A percentile compares a stretch with the other conserved stretches of the same genome.
phyloP scores from a whole-genome alignment of 352 stramenopile genomes.

The Globisporangium spiculum region DNA sequence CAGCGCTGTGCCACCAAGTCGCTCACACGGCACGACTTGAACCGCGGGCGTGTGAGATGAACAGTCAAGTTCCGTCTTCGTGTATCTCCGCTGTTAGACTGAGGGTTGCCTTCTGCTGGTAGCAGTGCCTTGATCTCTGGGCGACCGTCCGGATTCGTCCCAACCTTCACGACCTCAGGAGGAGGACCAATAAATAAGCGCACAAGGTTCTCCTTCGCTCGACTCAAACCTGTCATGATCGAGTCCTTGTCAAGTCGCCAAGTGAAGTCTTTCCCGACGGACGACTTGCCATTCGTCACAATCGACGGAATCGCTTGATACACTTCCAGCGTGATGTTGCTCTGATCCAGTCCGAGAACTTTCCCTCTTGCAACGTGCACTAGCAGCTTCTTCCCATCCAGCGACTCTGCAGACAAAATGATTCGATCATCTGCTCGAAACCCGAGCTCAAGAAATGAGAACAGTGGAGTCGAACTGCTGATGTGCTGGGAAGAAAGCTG shows the following conservation, averaged over 20 bases:
- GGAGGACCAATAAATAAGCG: constrained; percentile 58
- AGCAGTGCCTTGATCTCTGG: constrained; percentile 35
- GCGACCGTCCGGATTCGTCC: constrained; percentile 29
- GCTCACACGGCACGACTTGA: constrained; percentile 43
- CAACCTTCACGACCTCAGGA: constrained; percentile 39
- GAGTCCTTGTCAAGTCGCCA: constrained; percentile 80
- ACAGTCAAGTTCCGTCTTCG: constrained; percentile 63
- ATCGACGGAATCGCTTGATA: constrained; percentile 61
- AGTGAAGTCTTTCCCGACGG: constrained; percentile 55
- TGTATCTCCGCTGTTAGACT: constrained; percentile 36
- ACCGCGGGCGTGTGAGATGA: constrained; percentile 55
- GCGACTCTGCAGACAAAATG: constrained; percentile 69
- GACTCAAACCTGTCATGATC: constrained; percentile 60
- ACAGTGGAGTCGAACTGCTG: background rate
- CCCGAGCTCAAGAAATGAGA: constrained; percentile 47
- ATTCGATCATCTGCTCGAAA: constrained; percentile 72
- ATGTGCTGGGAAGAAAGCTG: background rate
- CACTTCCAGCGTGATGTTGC: constrained; percentile 47
- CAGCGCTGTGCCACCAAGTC: constrained; percentile 43
- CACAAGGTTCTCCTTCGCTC: constrained; percentile 78
- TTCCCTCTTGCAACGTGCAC: constrained; percentile 60
- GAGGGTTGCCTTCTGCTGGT: constrained; percentile 9
- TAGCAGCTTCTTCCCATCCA: constrained; percentile 60
- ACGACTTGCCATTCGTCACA: constrained; percentile 49
- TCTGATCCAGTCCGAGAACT: constrained; percentile 43